phyloP scores from a whole-genome alignment of 805 yeast species.

The Lipomyces lipofer region DNA sequence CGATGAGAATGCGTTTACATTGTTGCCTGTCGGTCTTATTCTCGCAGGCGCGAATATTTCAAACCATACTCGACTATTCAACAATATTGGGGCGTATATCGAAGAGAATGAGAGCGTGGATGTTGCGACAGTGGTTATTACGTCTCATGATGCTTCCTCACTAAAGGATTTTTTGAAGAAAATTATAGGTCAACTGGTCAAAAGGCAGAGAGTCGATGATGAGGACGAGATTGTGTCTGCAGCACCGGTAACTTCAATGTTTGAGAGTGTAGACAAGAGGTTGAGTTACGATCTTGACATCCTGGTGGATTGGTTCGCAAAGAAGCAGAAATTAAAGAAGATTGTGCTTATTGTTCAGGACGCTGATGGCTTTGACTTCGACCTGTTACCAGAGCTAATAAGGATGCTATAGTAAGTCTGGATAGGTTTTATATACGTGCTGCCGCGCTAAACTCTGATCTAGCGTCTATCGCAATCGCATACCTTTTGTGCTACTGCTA shows the following conservation, averaged over 20 bases:
- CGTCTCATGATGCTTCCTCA: conserved; percentile 42
- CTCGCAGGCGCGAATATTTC: conserved; percentile 42
- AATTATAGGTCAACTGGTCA: conserved; percentile 40
- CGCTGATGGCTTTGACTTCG: conserved; percentile 42
- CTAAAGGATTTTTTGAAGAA: conserved; percentile 38
- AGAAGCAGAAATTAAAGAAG: conserved; percentile 11
- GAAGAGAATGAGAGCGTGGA: conserved; percentile 5
- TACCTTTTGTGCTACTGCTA: conserved; percentile 41
- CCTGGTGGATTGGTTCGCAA: conserved; percentile 39
- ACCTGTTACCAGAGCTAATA: conserved; percentile 37
- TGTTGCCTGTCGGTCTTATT: conserved; percentile 36
- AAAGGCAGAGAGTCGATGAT: conserved; percentile 20
- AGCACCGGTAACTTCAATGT: neutral
- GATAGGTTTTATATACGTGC: neutral
- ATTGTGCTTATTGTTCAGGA: conserved; percentile 42
- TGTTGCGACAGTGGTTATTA: conserved; percentile 34
- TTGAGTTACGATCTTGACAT: conserved; percentile 43
- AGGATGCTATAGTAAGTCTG: conserved; percentile 35
- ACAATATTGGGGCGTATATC: conserved; percentile 26
- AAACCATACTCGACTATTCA: conserved; percentile 38
- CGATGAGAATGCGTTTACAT: conserved; percentile 21
- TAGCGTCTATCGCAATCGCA: conserved; percentile 35
- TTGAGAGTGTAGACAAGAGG: conserved; percentile 36
- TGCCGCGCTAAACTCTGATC: neutral
- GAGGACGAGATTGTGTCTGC: neutral